A percentile compares a stretch with the other conserved stretches of the same genome.
phyloP scores from a whole-genome alignment of 176 grass and related monocot genomes.

The Ananas comosus region DNA sequence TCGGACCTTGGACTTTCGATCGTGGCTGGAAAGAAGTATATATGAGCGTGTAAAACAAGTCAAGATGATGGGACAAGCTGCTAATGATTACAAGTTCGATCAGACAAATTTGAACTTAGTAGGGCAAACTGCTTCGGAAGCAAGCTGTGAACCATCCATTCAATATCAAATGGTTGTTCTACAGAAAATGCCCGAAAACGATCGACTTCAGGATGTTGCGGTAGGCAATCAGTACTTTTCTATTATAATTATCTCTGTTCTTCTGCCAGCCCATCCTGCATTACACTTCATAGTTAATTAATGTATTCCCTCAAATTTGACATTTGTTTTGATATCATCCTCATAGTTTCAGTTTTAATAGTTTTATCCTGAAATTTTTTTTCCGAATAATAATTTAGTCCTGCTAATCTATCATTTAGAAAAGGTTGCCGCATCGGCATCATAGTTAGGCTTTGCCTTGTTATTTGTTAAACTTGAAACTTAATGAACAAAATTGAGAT shows the following conservation, averaged over 20 bases:
- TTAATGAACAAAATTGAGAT: no score
- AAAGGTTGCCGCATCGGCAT: neutral
- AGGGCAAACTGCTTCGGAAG: slow-evolving; percentile 21
- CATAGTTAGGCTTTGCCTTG: no score
- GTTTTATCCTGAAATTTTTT: no score
- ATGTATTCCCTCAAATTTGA: no score
- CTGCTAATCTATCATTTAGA: no score
- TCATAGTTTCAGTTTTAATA: neutral
- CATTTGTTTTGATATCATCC: no score
- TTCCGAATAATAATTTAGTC: no score
- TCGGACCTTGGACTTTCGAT: slow-evolving; percentile 10
- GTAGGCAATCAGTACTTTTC: slow-evolving; percentile 2
- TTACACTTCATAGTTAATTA: no score
- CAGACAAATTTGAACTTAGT: slow-evolving; percentile 22
- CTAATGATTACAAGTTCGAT: slow-evolving; percentile 38
- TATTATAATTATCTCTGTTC: no score
- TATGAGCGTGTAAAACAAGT: slow-evolving; percentile 24
- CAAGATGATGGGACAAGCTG: slow-evolving; percentile 16
- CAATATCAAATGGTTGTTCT: slow-evolving; percentile 69
- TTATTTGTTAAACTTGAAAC: no score
- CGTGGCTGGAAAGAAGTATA: slow-evolving; percentile 18
- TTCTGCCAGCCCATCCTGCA: no score
- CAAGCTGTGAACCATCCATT: slow-evolving; percentile 53
- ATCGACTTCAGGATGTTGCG: slow-evolving; percentile 47
- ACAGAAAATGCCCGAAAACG: slow-evolving; percentile 48